Evolutionary conservation across 768 basidiomycete species (phyloP).

Genomic region (Lentinus brumalis): DNA sequence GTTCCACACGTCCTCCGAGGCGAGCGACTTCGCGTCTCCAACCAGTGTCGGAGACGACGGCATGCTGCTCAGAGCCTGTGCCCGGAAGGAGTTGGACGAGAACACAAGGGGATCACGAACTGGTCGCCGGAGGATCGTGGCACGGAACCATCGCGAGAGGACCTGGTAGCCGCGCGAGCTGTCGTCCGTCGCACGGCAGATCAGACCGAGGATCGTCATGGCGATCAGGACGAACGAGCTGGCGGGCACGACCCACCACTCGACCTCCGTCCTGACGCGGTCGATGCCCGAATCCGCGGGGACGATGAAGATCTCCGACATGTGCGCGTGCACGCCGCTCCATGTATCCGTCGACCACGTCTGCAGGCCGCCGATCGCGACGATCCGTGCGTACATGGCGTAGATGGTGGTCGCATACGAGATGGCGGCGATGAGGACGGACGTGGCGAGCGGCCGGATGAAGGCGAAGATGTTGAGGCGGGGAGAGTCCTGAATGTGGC

Average conservation of each 20-base stretch:
- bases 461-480: conserved; percentile 25
- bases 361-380: conserved; percentile 20
- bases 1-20: conserved; percentile 22
- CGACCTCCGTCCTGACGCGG: conserved; percentile 5
- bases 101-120: not conserved
- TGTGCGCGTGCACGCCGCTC: conserved; percentile 22
- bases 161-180: conserved; percentile 7
- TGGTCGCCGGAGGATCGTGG: conserved; percentile 8
- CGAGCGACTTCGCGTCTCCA: conserved; percentile 20
- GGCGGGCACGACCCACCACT: conserved; percentile 21
- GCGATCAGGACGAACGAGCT: conserved; percentile 17
- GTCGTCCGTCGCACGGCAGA: conserved; percentile 13
- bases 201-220: conserved; percentile 12
- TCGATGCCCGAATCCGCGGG: not conserved
- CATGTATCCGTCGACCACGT: conserved; percentile 24
- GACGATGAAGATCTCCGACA: conserved; percentile 22
- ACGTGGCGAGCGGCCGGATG: conserved; percentile 24
- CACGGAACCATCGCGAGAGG: conserved; percentile 20
- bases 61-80: conserved; percentile 14
- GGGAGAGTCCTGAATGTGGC: conserved; percentile 20
- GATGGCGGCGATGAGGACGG: conserved; percentile 20
- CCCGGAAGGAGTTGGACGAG: conserved; percentile 9
- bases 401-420: conserved; percentile 19
- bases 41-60: conserved; percentile 21
- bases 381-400: conserved; percentile 18